phyloP scores from a whole-genome alignment of 2,329 filamentous ascomycete genomes.

The Zalaria obscura region DNA sequence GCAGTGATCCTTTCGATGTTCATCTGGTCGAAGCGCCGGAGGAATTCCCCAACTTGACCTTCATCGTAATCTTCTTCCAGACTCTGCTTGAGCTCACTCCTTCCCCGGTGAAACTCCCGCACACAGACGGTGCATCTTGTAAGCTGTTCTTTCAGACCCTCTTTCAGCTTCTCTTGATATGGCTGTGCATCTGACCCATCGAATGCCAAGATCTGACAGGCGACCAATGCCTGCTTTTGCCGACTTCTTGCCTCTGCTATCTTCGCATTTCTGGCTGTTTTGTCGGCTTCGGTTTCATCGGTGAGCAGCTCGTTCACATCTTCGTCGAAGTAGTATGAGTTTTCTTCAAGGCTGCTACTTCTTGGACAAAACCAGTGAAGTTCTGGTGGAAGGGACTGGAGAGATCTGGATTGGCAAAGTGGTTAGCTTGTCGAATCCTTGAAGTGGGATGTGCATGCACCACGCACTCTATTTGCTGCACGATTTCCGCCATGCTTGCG shows the following conservation, averaged over 20 bases:
- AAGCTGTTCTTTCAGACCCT: constrained; percentile 26
- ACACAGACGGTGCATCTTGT: constrained; percentile 35
- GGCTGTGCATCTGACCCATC: constrained; percentile 31
- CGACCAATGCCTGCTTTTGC: constrained; percentile 26
- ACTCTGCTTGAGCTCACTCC: constrained; percentile 23
- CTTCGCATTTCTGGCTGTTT: constrained; percentile 12
- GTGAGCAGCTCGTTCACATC: constrained; percentile 18
- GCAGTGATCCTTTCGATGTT: constrained; percentile 28
- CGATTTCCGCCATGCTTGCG: no score
- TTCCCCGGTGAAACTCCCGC: constrained; percentile 31
- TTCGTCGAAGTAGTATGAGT: constrained; percentile 28
- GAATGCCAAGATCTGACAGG: constrained; percentile 31
- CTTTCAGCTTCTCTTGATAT: constrained; percentile 26
- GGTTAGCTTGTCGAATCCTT: no score
- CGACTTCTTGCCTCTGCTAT: constrained; percentile 24
- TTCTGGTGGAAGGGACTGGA: constrained; percentile 19
- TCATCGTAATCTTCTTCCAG: constrained; percentile 29
- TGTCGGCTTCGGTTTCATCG: constrained; percentile 13
- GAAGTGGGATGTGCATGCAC: no score
- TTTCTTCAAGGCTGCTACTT: constrained; percentile 16
- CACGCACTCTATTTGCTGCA: no score
- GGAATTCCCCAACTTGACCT: constrained; percentile 29
- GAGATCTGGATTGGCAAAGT: no score
- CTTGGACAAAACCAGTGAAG: constrained; percentile 37
- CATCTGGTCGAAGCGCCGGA: constrained; percentile 29